Base-by-base conservation (phyloP, 2,329 filamentous ascomycete species). In the Drechslera avenae region DNA sequence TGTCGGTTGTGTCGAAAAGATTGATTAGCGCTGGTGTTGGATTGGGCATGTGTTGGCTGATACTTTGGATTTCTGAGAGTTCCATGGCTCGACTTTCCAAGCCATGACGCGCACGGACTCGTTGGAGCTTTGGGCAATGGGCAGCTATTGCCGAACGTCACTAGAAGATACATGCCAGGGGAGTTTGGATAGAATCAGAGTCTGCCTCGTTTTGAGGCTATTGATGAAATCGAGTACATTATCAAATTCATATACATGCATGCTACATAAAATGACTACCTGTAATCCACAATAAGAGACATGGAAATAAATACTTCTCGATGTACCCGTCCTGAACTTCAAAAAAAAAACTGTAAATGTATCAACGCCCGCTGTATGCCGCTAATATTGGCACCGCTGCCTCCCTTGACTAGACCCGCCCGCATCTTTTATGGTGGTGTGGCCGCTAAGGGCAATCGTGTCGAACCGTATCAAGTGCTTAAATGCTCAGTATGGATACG, bases 401-500 rank as follows among this genome's bases (percentile, higher is more conserved):
- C 16, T 34, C 13, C 5, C 21, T 30, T 13, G 23, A 23, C 21
- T n/a, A 26, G 5, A 19, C 32, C 3, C 21, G 18, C 32, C 3
- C 21, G 18, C 16, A n/a, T 12, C 12, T 4, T 35, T 28, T 18
- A n/a, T 33, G 35, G n/a, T 17, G n/a, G 19, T 13, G 18, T 45
- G 18, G 14, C 35, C n/a, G 10, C 3, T 8, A 23, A 23, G 13
- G 9, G 17, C 16, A 10, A 23, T 43, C 16, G 9, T 21, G n/a
- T 44, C 21, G 31, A 13, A 13, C 9, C 13, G 13, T 7, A 28
- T 12, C n/a, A 12, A 40, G n/a, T 17, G 13, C 19, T 8, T 33
- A 14, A 18, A 28, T 4, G 3, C 36, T 53, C 33, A 63, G 21
- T 56, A 61, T n/a, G 44, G 46, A 46, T 65, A 69, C 17, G 61